These are phyloP conservation scores for Cymbidium sinense DNA, from an alignment of 106 monocot genomes.

Conservation along the genomic window DNA sequence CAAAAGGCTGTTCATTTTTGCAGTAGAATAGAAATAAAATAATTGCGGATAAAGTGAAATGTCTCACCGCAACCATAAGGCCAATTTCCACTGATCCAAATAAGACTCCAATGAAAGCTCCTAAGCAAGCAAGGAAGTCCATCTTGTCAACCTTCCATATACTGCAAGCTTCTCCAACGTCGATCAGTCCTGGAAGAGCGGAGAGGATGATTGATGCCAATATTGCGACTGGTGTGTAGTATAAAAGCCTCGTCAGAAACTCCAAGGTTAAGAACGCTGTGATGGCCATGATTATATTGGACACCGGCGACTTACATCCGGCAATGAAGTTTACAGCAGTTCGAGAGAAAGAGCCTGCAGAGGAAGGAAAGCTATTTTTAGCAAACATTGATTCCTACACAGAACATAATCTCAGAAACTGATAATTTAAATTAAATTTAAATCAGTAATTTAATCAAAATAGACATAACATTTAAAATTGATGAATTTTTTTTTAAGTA, in stretches of 20 bases:
- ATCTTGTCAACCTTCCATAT: slow-evolving; percentile 67
- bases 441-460: too few species aligned
- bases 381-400: neutral
- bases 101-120: slow-evolving; percentile 60
- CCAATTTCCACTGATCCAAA: slow-evolving; percentile 76
- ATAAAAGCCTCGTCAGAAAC: slow-evolving; percentile 43
- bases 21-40: too few species aligned
- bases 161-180: slow-evolving; percentile 40
- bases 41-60: neutral
- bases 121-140: slow-evolving; percentile 55
- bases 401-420: too few species aligned
- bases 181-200: slow-evolving; percentile 58
- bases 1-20: too few species aligned
- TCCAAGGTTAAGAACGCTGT: slow-evolving; percentile 53
- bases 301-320: slow-evolving; percentile 57
- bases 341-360: slow-evolving; percentile 65
- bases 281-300: slow-evolving; percentile 62
- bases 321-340: slow-evolving; percentile 70
- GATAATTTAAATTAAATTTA: too few species aligned
- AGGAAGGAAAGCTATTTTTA: neutral
- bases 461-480: too few species aligned
- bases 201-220: slow-evolving; percentile 70
- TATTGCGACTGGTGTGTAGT: slow-evolving; percentile 55
- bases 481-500: too few species aligned
- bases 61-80: slow-evolving; percentile 39